Conservation (phyloP, 2,329 filamentous ascomycete species). For the Gyromitra esculenta region DNA sequence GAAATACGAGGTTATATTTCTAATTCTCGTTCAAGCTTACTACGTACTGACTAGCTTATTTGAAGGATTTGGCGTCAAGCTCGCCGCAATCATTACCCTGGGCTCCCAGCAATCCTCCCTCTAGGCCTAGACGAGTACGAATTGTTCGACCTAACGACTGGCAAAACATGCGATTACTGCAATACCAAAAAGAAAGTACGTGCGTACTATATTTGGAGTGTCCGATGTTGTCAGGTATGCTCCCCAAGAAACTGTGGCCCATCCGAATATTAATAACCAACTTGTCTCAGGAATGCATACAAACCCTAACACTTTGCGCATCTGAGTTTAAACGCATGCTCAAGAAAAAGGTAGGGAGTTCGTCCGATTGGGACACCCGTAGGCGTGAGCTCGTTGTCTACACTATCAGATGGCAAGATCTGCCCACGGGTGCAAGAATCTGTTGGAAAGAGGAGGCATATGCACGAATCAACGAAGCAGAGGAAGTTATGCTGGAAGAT, state of each 20-base stretch:
- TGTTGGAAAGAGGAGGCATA: conserved; percentile 45
- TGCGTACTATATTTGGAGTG: conserved; percentile 44
- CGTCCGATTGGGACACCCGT: conserved; percentile 45
- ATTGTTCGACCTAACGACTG: conserved; percentile 43
- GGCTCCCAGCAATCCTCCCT: conserved; percentile 31
- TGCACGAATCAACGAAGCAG: conserved; percentile 38
- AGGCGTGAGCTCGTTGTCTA: conserved; percentile 37
- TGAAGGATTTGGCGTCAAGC: conserved; percentile 44
- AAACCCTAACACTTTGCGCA: conserved; percentile 40
- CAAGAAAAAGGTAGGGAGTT: conserved; percentile 44
- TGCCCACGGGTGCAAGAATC: conserved; percentile 41
- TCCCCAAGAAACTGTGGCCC: neutral
- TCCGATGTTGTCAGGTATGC: conserved; percentile 44
- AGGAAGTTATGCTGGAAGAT: conserved; percentile 41
- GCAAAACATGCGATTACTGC: conserved; percentile 38
- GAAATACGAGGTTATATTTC: conserved; percentile 29
- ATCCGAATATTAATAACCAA: neutral
- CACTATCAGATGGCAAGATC: conserved; percentile 42
- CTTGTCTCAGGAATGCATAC: conserved; percentile 36
- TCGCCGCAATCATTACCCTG: conserved; percentile 33
- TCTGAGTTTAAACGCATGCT: conserved; percentile 46
- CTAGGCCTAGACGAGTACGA: conserved; percentile 41
- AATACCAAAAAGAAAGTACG: conserved; percentile 45
- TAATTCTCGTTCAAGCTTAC: neutral
- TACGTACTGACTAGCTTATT: neutral